Evolutionary conservation across 2,329 filamentous ascomycete species (phyloP).

Genomic region (Cercospora berteroae): DNA sequence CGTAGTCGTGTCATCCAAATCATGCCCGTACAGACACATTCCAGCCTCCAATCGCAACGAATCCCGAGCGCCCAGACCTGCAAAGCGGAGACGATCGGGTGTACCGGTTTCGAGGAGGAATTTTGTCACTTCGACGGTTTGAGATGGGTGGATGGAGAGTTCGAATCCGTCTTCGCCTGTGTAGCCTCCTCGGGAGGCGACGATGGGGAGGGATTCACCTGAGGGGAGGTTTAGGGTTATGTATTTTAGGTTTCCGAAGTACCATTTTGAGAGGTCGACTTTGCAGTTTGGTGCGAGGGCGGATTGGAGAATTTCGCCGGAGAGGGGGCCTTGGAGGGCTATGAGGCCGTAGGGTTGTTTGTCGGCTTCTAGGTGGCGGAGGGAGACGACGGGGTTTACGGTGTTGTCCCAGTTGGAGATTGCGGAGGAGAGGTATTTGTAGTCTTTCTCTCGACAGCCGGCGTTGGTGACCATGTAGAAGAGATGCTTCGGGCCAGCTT

Average conservation of each 20-base stretch:
- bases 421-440: conserved; percentile 70
- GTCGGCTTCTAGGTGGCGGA: conserved; percentile 38
- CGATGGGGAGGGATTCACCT: conserved; percentile 51
- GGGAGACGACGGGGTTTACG: conserved; percentile 40
- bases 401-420: conserved; percentile 60
- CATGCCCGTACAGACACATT: conserved; percentile 99
- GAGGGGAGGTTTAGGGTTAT: conserved; percentile 63
- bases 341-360: conserved; percentile 70
- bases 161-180: conserved; percentile 98
- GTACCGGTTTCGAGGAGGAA: conserved; percentile 62
- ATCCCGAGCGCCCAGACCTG: conserved; percentile 87
- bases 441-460: conserved; percentile 84
- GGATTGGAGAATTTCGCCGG: conserved; percentile 65
- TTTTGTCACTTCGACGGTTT: conserved; percentile 66
- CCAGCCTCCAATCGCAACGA: conserved; percentile 91
- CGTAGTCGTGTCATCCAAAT: conserved; percentile 76
- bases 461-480: conserved; percentile 98
- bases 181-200: conserved; percentile 88
- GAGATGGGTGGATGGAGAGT: conserved; percentile 73
- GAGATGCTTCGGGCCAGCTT: conserved; percentile 46
- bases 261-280: conserved; percentile 60
- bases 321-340: conserved; percentile 83
- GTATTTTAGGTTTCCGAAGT: conserved; percentile 75
- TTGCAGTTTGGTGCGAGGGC: conserved; percentile 56
- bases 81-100: conserved; percentile 68